A percentile compares a stretch with the other conserved stretches of the same genome.
Evolutionary conservation across 2,329 filamentous ascomycete species (phyloP).

Genomic region (Lachnellula arida): DNA sequence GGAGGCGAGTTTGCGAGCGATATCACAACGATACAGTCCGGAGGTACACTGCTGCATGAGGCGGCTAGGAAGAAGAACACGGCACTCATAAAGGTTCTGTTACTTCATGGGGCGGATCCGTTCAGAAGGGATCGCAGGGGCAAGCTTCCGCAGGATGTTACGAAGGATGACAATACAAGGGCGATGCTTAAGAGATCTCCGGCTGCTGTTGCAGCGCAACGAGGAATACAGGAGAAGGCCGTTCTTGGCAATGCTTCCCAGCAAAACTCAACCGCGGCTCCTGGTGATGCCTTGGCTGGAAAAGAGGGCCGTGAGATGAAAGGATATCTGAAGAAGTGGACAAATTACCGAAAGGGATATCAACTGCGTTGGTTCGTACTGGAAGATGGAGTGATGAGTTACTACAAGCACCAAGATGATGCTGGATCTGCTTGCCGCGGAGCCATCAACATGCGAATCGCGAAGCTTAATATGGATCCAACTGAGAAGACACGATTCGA

Average conservation of each 20-base stretch:
- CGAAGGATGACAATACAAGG: slow-evolving; percentile 85
- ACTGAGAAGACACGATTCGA: slow-evolving; percentile 98
- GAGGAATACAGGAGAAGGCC: slow-evolving; percentile 94
- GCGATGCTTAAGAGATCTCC: slow-evolving; percentile 91
- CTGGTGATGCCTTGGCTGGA: slow-evolving; percentile 61
- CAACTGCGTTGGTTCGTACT: slow-evolving; percentile 97
- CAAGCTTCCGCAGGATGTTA: slow-evolving; percentile 92
- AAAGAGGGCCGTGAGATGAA: slow-evolving; percentile 96
- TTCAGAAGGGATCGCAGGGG: slow-evolving; percentile 93
- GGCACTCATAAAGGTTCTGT: slow-evolving; percentile 80
- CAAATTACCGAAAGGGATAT: slow-evolving; percentile 95
- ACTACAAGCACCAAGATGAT: slow-evolving; percentile 99
- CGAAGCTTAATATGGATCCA: slow-evolving; percentile 88
- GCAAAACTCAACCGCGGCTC: slow-evolving; percentile 46
- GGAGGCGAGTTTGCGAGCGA: slow-evolving; percentile 85
- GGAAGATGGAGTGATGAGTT: slow-evolving; percentile 94
- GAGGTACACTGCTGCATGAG: slow-evolving; percentile 92
- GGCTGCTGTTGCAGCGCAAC: slow-evolving; percentile 87
- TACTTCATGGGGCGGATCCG: slow-evolving; percentile 92
- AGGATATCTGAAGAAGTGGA: slow-evolving; percentile 99
- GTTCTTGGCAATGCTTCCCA: slow-evolving; percentile 72
- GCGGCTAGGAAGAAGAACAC: slow-evolving; percentile 84
- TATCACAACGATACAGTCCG: slow-evolving; percentile 67
- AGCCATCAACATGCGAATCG: slow-evolving; percentile 98
- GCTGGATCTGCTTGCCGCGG: slow-evolving; percentile 93